A percentile compares a stretch with the other conserved stretches of the same genome.
Evolutionary conservation across 2,329 filamentous ascomycete species (phyloP).

Genomic region (Bipolaris oryzae): DNA sequence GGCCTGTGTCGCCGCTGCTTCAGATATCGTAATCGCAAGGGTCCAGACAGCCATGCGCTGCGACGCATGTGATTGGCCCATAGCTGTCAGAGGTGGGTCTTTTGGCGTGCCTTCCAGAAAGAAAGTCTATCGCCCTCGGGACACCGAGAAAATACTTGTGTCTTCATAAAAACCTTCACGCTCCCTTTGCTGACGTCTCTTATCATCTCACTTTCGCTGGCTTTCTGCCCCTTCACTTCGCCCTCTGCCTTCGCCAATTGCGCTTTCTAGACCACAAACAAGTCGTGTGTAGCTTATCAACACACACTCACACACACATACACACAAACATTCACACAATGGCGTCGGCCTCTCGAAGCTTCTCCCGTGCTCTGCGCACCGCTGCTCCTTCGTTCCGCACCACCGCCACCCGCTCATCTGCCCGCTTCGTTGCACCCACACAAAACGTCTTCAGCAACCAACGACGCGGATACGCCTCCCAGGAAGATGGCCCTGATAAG

Average conservation of each 20-base stretch:
- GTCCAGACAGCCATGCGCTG: constrained; percentile 21
- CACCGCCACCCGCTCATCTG: constrained; percentile 60
- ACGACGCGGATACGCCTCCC: constrained; percentile 76
- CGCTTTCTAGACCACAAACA: constrained; percentile 1
- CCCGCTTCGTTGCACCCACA: constrained; percentile 62
- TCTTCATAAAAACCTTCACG: constrained; percentile 21
- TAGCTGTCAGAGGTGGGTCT: constrained; percentile 14
- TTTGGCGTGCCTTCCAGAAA: constrained; percentile 20
- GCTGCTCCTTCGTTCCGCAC: constrained; percentile 59
- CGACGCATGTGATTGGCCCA: constrained; percentile 24
- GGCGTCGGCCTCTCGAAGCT: constrained; percentile 44
- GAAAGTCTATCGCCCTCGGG: constrained; percentile 28
- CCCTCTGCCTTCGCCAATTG: constrained; percentile 18
- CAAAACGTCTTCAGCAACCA: constrained; percentile 75
- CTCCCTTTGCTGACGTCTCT: constrained; percentile 2
- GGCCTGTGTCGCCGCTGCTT: constrained; percentile 3
- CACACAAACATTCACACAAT: constrained; percentile 26
- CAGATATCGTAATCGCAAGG: constrained; percentile 32
- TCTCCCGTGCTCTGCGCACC: constrained; percentile 50
- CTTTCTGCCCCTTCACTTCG: not conserved
- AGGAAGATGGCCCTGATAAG: constrained; percentile 58
- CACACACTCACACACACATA: constrained; percentile 3
- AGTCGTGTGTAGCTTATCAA: constrained; percentile 8
- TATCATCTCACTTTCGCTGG: constrained; percentile 12
- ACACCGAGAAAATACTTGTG: constrained; percentile 8